phyloP scores from a whole-genome alignment of 169 alveolate species.

The Plasmodium gallinaceum region DNA sequence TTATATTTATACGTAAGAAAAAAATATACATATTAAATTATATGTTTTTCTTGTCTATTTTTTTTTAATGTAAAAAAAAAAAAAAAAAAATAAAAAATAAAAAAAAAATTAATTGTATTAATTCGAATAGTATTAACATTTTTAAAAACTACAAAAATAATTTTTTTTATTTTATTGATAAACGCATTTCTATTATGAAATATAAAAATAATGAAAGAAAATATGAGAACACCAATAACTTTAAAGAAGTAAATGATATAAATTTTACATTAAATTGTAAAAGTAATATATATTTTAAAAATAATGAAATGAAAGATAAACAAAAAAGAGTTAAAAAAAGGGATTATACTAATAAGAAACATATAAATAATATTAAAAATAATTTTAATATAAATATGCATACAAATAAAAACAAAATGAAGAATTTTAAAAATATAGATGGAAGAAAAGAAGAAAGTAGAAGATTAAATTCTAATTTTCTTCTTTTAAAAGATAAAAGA shows the following conservation, averaged over 20 bases:
- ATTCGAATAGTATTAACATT: too few species aligned
- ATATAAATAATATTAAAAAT: neutral
- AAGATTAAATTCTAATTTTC: constrained; percentile 5
- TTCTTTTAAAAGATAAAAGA: constrained; percentile 13
- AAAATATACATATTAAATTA: too few species aligned
- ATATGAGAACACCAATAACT: neutral
- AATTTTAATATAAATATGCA: neutral
- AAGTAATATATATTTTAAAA: neutral
- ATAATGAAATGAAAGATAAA: neutral
- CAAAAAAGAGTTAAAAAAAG: neutral
- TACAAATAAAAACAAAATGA: constrained; percentile 23
- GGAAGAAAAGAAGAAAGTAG: constrained; percentile 1
- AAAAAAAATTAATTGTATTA: too few species aligned
- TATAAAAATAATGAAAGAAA: too few species aligned
- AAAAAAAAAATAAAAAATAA: too few species aligned
- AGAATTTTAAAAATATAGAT: neutral
- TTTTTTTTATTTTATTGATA: too few species aligned
- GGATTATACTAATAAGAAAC: constrained; percentile 12
- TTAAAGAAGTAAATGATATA: too few species aligned
- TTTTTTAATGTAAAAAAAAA: too few species aligned
- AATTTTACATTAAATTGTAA: constrained; percentile 1
- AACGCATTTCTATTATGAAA: too few species aligned
- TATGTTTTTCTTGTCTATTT: too few species aligned
- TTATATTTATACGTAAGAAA: neutral
- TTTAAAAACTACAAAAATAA: too few species aligned